These are phyloP conservation scores for Colletotrichum tofieldiae DNA, from an alignment of 2,329 filamentous ascomycete genomes.

Conservation along the genomic window DNA sequence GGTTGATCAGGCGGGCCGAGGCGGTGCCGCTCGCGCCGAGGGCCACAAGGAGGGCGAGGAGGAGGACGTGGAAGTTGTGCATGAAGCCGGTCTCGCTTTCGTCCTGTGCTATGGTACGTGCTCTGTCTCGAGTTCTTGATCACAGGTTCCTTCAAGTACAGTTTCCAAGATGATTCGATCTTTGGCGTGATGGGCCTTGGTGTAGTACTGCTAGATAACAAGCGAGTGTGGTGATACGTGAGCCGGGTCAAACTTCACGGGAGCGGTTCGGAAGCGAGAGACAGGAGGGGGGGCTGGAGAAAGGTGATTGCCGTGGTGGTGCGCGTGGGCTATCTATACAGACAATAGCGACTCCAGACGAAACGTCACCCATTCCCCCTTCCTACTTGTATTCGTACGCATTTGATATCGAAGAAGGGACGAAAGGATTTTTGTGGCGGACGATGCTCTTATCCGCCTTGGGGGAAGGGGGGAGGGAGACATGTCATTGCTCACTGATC, in stretches of 20 bases:
- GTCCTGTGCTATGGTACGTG: neutral
- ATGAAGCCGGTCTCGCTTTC: slow-evolving; percentile 5
- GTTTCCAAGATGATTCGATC: neutral
- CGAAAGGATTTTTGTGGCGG: neutral
- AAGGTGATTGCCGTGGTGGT: neutral
- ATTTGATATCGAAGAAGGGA: neutral
- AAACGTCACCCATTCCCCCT: slow-evolving; percentile 33
- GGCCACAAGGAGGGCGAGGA: slow-evolving; percentile 6
- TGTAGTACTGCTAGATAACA: neutral
- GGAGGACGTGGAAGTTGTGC: slow-evolving; percentile 1
- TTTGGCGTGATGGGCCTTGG: neutral
- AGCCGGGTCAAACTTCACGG: neutral
- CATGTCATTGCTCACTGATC: neutral
- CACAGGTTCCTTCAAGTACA: neutral
- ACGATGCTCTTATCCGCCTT: neutral
- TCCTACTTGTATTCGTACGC: no score
- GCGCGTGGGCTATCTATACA: slow-evolving; percentile 4
- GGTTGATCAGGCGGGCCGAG: slow-evolving; percentile 19
- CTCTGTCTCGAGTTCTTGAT: neutral
- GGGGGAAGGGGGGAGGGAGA: neutral
- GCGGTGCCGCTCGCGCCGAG: slow-evolving; percentile 5
- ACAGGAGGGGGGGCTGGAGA: neutral
- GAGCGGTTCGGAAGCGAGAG: neutral
- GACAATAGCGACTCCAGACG: slow-evolving; percentile 24
- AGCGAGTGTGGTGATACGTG: slow-evolving; percentile 7